A percentile compares a stretch with the other conserved stretches of the same genome.
Evolutionary conservation across 2,329 filamentous ascomycete genomes (phyloP).

Genomic region (Phyllosticta citriasiana): DNA sequence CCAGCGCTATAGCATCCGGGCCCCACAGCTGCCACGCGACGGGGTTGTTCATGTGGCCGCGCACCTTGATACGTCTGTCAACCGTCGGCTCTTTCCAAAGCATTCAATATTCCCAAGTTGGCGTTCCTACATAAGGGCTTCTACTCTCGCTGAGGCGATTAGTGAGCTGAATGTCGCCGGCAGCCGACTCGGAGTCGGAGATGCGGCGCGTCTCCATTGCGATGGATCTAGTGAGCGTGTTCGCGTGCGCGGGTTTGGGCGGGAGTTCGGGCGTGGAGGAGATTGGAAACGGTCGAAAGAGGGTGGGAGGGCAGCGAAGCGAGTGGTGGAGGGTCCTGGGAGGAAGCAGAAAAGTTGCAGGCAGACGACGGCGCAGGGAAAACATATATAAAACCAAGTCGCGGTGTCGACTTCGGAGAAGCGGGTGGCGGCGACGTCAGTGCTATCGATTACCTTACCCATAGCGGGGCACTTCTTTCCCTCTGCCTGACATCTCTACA

Average conservation of each 20-base stretch:
- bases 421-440: neutral
- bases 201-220: constrained; percentile 22
- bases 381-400: too few species aligned
- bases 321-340: neutral
- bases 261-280: neutral
- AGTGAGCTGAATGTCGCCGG: constrained; percentile 1
- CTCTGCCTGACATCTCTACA: too few species aligned
- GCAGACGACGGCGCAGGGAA: neutral
- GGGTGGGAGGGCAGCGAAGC: neutral
- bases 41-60: constrained; percentile 66
- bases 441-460: neutral
- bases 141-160: constrained; percentile 53
- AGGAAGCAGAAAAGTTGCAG: neutral
- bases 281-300: neutral
- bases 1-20: constrained; percentile 63
- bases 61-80: constrained; percentile 40
- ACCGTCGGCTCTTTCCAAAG: constrained; percentile 11
- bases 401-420: neutral
- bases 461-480: neutral
- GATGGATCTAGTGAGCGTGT: neutral
- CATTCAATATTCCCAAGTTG: neutral
- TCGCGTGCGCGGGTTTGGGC: neutral
- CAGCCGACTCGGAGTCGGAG: constrained; percentile 8
- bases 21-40: constrained; percentile 91
- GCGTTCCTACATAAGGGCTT: constrained; percentile 53